Evolutionary conservation across 495 filamentous ascomycete genomes (phyloP), one percentile per base, ranked within the genome.

Genomic region (Cairneyella variabilis): DNA sequence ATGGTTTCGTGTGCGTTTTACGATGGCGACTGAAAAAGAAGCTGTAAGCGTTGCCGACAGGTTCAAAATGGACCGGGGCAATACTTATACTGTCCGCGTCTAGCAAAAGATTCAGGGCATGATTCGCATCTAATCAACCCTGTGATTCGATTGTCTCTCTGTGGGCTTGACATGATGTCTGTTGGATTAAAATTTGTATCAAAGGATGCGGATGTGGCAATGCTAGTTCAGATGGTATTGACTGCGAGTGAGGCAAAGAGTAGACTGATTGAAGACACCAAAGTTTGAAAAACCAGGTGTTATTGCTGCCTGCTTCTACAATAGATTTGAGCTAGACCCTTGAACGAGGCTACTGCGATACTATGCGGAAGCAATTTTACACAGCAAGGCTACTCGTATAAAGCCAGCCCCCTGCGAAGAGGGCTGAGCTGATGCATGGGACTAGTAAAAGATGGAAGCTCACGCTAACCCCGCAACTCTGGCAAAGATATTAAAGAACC

Each of bases 1-100:
- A 53, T 53, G 55, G 55, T 53, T 48, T 52, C 25, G 49, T 39
- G 41, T 58, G 55, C 14, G 55, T 58, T 46, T 58, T 58, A 48
- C 36, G 41, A 53, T 58, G 55, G 12, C 55, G 48, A 41, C 55
- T 52, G 21, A 48, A 48, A 30, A 34, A 26, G 30, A 34, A 48
- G 28, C 42, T 6, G 25, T 57, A 32, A 57, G 47, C 47, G 22
- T 45, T 36, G 38, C 18, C 23, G 46, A 42, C 23, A 43, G 14
- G 28, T 57, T 44, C 26, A 36, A 44, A 45, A 51, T 37, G 54
- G 27, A 37, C 23, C 11, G 46, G 39, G 38, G 54, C 26, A 43
- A 51, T 57, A 57, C 54, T 57, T 57, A 46, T 44, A 51, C 48
- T 57, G 37, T 42, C 54, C 54, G 40, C 54, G 54, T 18, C 23